phyloP scores from a whole-genome alignment of 441 rosid genomes.

The Bruguiera hainesii region DNA sequence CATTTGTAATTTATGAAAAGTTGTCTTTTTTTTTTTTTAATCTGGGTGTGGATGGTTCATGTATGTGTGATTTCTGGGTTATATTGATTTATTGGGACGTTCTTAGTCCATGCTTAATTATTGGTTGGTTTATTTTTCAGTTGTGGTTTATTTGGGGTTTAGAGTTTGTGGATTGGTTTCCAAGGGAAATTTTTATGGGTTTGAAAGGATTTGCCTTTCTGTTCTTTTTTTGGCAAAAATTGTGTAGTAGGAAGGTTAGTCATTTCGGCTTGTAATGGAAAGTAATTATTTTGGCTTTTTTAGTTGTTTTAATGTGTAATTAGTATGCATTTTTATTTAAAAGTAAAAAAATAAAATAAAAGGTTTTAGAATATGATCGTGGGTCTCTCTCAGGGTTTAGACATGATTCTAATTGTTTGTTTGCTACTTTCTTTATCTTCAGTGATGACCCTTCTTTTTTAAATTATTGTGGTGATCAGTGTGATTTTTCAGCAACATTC shows the following conservation, averaged over 20 bases:
- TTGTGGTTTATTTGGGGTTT: conserved; percentile 5
- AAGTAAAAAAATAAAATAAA: neutral
- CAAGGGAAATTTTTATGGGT: neutral
- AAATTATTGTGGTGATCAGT: neutral
- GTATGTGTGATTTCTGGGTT: too few species aligned
- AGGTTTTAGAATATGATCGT: neutral
- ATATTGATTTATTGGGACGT: too few species aligned
- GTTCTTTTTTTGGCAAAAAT: too few species aligned
- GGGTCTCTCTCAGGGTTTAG: neutral
- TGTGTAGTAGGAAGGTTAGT: neutral
- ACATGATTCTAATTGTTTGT: conserved; percentile 13
- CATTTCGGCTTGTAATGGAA: conserved; percentile 7
- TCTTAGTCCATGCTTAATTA: neutral
- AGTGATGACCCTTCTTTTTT: neutral
- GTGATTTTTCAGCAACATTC: too few species aligned
- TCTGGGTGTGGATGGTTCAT: neutral
- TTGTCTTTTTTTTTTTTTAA: neutral
- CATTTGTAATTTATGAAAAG: neutral
- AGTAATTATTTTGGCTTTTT: conserved; percentile 14
- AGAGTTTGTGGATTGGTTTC: too few species aligned
- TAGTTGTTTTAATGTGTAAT: conserved; percentile 6
- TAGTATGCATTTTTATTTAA: neutral
- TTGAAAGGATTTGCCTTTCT: neutral
- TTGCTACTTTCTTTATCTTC: conserved; percentile 4
- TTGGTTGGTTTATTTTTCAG: neutral